phyloP scores from a whole-genome alignment of 768 basidiomycete species.

The Boletus rufocinnamomeus region DNA sequence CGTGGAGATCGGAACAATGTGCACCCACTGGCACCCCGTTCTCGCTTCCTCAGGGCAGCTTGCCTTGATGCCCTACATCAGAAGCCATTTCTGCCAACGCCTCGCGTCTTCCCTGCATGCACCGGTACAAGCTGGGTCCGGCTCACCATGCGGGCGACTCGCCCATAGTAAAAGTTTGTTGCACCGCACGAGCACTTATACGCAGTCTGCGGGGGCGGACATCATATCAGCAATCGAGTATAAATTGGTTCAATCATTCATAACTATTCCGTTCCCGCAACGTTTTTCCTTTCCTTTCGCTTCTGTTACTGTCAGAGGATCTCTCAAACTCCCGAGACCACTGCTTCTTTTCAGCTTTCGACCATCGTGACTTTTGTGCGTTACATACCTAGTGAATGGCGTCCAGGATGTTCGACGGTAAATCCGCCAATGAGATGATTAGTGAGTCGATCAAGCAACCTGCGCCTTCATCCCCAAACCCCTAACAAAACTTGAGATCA shows the following conservation, averaged over 20 bases:
- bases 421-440: neutral
- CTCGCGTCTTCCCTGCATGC: neutral
- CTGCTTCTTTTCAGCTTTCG: neutral
- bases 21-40: no score
- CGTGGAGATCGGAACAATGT: no score
- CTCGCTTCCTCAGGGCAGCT: no score
- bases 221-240: neutral
- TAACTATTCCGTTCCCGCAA: no score
- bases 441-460: neutral
- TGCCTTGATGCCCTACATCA: no score
- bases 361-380: neutral
- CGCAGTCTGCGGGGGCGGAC: neutral
- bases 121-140: neutral
- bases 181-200: neutral
- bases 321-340: neutral
- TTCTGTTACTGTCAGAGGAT: neutral
- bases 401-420: neutral
- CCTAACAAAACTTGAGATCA: neutral
- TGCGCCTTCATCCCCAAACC: neutral
- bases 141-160: neutral
- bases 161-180: neutral
- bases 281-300: neutral
- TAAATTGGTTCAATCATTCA: neutral
- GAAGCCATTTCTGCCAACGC: no score
- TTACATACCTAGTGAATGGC: neutral